Evolutionary conservation across 192 early-diverging fungal genomes (phyloP).

Genomic region (Podila horticola): DNA sequence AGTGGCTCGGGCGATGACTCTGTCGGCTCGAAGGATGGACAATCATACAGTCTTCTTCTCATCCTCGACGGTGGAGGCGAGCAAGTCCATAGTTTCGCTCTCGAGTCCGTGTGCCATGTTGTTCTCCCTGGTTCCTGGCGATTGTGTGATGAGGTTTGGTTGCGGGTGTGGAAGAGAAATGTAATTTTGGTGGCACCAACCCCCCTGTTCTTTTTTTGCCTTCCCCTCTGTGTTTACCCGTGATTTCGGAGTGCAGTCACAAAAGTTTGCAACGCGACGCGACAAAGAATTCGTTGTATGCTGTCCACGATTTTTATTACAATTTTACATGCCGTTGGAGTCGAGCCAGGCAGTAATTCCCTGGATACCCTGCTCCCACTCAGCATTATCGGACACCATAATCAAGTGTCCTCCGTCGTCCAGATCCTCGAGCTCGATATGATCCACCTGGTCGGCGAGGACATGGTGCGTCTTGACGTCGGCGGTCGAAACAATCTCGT

Average conservation of each 20-base stretch:
- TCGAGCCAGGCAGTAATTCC: constrained; percentile 50
- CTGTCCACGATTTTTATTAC: neutral
- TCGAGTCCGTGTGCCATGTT: constrained; percentile 15
- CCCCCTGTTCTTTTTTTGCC: no score
- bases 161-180: no score
- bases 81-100: constrained; percentile 32
- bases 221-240: no score
- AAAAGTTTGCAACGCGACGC: neutral
- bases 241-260: no score
- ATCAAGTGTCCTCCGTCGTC: constrained; percentile 48
- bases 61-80: constrained; percentile 30
- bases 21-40: neutral
- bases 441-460: constrained; percentile 35
- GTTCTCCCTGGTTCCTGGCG: neutral
- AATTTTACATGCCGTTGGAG: constrained; percentile 42
- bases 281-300: neutral
- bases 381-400: constrained; percentile 46
- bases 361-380: constrained; percentile 50
- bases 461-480: constrained; percentile 39
- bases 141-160: neutral
- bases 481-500: constrained; percentile 42
- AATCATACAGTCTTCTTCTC: constrained; percentile 38
- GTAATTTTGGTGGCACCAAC: no score
- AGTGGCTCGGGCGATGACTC: neutral
- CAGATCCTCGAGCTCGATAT: constrained; percentile 44